A percentile compares a stretch with the other conserved stretches of the same genome.
These are phyloP conservation scores for Cordyceps farinosa DNA, from an alignment of 2,329 filamentous ascomycete species.

Conservation along the genomic window DNA sequence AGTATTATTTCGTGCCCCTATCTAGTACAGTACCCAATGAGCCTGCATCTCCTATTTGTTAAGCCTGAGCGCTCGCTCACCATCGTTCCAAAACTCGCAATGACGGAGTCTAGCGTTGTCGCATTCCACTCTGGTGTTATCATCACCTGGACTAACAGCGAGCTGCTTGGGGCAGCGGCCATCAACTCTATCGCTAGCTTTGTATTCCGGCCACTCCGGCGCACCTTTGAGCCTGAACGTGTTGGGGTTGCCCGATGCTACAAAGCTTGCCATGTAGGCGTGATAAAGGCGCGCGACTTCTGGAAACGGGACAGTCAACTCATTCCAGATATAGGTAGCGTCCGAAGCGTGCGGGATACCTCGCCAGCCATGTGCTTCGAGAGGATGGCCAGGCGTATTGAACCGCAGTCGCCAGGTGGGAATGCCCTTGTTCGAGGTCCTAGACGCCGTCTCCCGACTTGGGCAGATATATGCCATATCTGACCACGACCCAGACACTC, in stretches of 20 bases:
- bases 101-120: neutral
- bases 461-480: slow-evolving; percentile 45
- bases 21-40: too few species aligned
- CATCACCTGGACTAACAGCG: neutral
- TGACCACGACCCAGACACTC: slow-evolving; percentile 41
- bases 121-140: neutral
- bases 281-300: slow-evolving; percentile 37
- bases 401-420: slow-evolving; percentile 38
- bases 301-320: slow-evolving; percentile 32
- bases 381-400: slow-evolving; percentile 34
- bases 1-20: too few species aligned
- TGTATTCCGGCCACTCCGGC: slow-evolving; percentile 27
- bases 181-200: neutral
- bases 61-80: slow-evolving; percentile 1
- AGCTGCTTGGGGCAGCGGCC: neutral
- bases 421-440: slow-evolving; percentile 30
- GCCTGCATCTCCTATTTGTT: neutral
- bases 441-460: slow-evolving; percentile 41
- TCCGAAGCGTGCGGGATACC: slow-evolving; percentile 39
- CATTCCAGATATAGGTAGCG: slow-evolving; percentile 35
- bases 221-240: slow-evolving; percentile 20
- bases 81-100: slow-evolving; percentile 17
- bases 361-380: slow-evolving; percentile 27
- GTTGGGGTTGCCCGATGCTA: slow-evolving; percentile 35
- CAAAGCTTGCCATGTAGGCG: slow-evolving; percentile 36